Evolutionary conservation across 176 grass and related monocot genomes (phyloP).

Genomic region (Secale cereale): DNA sequence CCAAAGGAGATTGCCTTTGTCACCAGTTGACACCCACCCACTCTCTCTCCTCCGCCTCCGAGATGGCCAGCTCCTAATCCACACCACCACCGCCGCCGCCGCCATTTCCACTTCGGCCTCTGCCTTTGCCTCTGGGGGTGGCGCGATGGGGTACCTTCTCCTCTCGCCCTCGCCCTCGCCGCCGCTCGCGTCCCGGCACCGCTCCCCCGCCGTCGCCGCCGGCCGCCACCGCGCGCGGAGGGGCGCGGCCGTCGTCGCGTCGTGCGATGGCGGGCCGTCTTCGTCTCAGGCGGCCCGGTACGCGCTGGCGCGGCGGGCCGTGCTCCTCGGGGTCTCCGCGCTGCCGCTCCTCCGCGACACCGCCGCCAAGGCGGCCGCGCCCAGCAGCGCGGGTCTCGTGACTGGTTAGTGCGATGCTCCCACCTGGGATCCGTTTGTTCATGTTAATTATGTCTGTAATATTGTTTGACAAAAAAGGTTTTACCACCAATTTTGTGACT

Average conservation of each 20-base stretch:
- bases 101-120: neutral
- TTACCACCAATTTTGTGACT: neutral
- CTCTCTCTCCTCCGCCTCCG: neutral
- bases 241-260: neutral
- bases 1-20: neutral
- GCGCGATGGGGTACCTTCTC: conserved; percentile 48
- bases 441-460: neutral
- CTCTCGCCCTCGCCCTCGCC: conserved; percentile 34
- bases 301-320: conserved; percentile 50
- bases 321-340: conserved; percentile 70
- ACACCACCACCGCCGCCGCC: neutral
- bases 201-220: neutral
- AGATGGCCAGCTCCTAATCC: neutral
- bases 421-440: neutral
- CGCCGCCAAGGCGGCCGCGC: conserved; percentile 23
- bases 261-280: conserved; percentile 18
- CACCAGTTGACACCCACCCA: neutral
- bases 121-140: neutral
- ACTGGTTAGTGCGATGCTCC: conserved; percentile 34
- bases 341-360: conserved; percentile 69
- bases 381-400: conserved; percentile 16
- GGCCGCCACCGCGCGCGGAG: conserved; percentile 20
- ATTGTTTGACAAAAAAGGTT: neutral
- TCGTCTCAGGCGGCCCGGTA: neutral
- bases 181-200: conserved; percentile 21